phyloP scores from a whole-genome alignment of 192 early-diverging fungal genomes.

The Lobulomyces angularis region DNA sequence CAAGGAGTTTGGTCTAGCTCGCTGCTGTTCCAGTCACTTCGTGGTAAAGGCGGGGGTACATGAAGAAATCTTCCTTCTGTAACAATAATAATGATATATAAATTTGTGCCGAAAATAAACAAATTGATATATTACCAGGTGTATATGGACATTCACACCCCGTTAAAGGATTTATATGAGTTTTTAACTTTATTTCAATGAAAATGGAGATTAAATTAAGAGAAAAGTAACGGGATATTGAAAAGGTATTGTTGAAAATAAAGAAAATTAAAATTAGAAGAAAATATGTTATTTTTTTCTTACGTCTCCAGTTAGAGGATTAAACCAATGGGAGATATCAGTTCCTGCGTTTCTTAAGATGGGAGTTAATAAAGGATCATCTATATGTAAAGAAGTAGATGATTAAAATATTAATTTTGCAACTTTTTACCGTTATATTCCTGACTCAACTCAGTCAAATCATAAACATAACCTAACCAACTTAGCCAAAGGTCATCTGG shows the following conservation, averaged over 20 bases:
- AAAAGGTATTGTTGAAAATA: not conserved
- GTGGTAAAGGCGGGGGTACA: conserved; percentile 32
- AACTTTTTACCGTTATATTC: conserved; percentile 13
- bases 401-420: no score
- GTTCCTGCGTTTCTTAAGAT: conserved; percentile 45
- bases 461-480: conserved; percentile 42
- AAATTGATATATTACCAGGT: no score
- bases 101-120: no score
- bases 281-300: not conserved
- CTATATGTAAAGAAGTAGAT: conserved; percentile 6
- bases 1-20: conserved; percentile 20
- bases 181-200: conserved; percentile 19
- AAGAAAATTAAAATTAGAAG: no score
- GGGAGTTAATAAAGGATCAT: conserved; percentile 30
- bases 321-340: conserved; percentile 53
- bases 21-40: conserved; percentile 18
- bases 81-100: no score
- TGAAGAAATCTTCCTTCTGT: conserved; percentile 36
- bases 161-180: conserved; percentile 34
- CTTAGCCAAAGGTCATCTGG: conserved; percentile 42
- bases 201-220: not conserved
- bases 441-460: conserved; percentile 26
- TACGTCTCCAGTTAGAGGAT: conserved; percentile 34
- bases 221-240: not conserved
- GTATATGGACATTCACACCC: conserved; percentile 24